A percentile compares a stretch with the other conserved stretches of the same genome.
These are phyloP conservation scores for Escallonia rubra DNA, from an alignment of 129 eudicot genomes.

Conservation along the genomic window DNA sequence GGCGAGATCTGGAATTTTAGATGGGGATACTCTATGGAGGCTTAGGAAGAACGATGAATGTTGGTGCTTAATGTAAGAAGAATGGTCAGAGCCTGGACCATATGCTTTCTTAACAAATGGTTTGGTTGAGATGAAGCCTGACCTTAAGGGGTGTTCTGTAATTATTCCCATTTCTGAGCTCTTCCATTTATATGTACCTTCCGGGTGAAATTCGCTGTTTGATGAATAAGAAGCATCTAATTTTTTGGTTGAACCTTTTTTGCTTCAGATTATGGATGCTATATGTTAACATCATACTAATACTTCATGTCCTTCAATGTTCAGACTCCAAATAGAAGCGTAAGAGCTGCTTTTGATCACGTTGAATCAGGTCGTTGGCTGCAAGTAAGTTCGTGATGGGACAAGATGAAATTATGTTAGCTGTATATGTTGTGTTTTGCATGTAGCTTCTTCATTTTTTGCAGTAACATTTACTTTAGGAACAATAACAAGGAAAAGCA, in stretches of 20 bases:
- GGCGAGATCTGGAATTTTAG: too few species aligned
- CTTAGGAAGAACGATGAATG: too few species aligned
- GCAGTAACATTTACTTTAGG: neutral
- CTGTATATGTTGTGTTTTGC: neutral
- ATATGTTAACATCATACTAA: neutral
- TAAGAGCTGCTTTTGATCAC: constrained; percentile 86
- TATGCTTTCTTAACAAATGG: too few species aligned
- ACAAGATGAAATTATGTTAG: neutral
- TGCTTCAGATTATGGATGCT: too few species aligned
- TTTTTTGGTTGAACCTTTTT: too few species aligned
- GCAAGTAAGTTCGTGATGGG: constrained; percentile 48
- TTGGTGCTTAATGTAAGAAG: too few species aligned
- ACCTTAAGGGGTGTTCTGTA: too few species aligned
- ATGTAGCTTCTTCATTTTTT: neutral
- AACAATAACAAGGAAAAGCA: neutral
- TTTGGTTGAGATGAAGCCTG: too few species aligned
- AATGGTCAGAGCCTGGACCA: too few species aligned
- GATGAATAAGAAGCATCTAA: neutral
- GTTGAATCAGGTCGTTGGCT: constrained; percentile 83
- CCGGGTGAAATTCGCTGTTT: neutral
- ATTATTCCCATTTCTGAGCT: neutral
- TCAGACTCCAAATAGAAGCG: constrained; percentile 82
- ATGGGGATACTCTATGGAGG: too few species aligned
- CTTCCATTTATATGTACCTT: neutral
- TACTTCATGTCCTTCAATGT: constrained; percentile 8